Percentiles rank a stretch among this genome's conserved stretches.
These are phyloP conservation scores for Zygotorulaspora danielsina DNA, from an alignment of 805 yeast genomes.

Conservation along the genomic window DNA sequence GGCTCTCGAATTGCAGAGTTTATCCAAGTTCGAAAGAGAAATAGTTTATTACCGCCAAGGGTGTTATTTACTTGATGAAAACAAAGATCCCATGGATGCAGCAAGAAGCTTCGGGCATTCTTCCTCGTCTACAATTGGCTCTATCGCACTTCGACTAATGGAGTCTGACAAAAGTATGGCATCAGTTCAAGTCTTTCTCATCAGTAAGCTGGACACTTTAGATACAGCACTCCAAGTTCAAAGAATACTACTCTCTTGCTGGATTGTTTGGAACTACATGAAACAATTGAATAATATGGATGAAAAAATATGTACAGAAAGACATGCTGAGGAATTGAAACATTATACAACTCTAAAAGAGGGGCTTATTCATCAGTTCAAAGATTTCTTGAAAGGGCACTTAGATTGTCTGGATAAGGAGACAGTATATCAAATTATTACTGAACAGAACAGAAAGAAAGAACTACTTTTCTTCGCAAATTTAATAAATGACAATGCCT, in stretches of 20 bases:
- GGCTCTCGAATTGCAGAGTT: slow-evolving; percentile 48
- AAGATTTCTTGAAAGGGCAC: slow-evolving; percentile 48
- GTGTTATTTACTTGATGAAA: slow-evolving; percentile 38
- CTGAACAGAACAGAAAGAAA: slow-evolving; percentile 58
- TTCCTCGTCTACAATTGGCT: slow-evolving; percentile 65
- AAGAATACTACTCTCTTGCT: slow-evolving; percentile 31
- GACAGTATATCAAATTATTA: slow-evolving; percentile 68
- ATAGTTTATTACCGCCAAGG: slow-evolving; percentile 54
- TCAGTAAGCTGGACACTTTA: slow-evolving; percentile 38
- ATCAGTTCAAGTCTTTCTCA: slow-evolving; percentile 46
- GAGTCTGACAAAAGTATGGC: slow-evolving; percentile 38
- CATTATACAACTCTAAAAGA: slow-evolving; percentile 25
- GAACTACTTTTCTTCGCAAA: slow-evolving; percentile 67
- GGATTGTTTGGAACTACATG: slow-evolving; percentile 38
- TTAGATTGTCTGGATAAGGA: slow-evolving; percentile 52
- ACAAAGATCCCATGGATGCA: slow-evolving; percentile 36
- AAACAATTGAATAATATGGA: slow-evolving; percentile 37
- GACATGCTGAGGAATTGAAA: slow-evolving; percentile 19
- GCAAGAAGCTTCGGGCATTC: slow-evolving; percentile 55
- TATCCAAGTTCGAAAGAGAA: slow-evolving; percentile 42
- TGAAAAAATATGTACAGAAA: slow-evolving; percentile 31
- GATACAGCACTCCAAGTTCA: slow-evolving; percentile 32
- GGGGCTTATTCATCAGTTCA: slow-evolving; percentile 35
- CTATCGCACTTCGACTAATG: slow-evolving; percentile 55
- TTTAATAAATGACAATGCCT: slow-evolving; percentile 61